Base-by-base conservation (phyloP, 2,329 filamentous ascomycete species). In the Fusarium globosum region DNA sequence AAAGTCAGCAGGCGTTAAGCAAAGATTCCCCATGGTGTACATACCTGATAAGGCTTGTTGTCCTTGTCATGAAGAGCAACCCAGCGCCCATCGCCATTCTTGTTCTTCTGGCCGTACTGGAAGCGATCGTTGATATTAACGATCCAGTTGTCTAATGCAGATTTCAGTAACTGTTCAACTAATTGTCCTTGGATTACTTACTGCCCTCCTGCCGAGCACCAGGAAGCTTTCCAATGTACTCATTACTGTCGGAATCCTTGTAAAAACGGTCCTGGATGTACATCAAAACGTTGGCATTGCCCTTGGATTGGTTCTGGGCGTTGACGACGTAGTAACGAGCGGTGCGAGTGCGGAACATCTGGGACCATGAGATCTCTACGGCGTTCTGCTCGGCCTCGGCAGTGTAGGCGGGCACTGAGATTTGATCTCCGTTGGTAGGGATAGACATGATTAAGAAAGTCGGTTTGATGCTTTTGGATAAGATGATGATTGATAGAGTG, bases 71-170 rank as follows among this genome's bases (percentile, higher is more conserved):
- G 73, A 2, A 76, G 64, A 14, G 33, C 61, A 4, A 75, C 20
- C 72, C 72, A 76, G 14, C 73, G 73, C 0, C 53, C 53, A 0
- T 76, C 70, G 1, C 73, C 70, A 26, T n/a, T 58, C 20, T 48
- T 65, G 49, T 68, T 75, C 62, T 68, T 73, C 70, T 76, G 46
- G 5, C 73, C 73, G 8, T 76, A 76, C 45, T 76, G 73, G 49
- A 75, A 76, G 1, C 45, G 52, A 12, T 75, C 72, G 20, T 1
- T 66, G 21, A 75, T 72, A 3, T 1, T 46, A 6, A 75, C 60
- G 7, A 75, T 28, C 48, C 57, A 73, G 3, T 16, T n/a, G n/a
- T 30, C 73, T 76, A 2, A 10, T 7, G 6, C 0, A 14, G 30
- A 1, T 16, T 0, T 66, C 10, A 66, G 63, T n/a, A 0, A 0